Evolutionary conservation across 2,329 filamentous ascomycete genomes (phyloP).

Genomic region (Talaromyces sp.): DNA sequence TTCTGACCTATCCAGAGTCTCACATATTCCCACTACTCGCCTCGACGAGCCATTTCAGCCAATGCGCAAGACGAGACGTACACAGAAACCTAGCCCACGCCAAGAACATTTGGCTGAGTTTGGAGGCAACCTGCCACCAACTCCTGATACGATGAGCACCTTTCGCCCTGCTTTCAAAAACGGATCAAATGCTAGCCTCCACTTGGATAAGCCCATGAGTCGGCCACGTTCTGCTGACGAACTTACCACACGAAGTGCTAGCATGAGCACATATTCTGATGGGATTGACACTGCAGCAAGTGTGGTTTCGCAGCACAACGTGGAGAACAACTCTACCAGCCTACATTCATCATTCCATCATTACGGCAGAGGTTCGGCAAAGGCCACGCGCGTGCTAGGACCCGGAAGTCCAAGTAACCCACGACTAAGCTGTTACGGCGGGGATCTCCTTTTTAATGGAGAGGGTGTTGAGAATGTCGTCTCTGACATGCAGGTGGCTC

Average conservation of each 20-base stretch:
- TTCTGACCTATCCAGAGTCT: slow-evolving; percentile 26
- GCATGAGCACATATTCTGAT: slow-evolving; percentile 31
- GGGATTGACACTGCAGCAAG: slow-evolving; percentile 36
- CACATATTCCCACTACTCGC: slow-evolving; percentile 23
- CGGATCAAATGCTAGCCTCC: slow-evolving; percentile 38
- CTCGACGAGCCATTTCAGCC: slow-evolving; percentile 26
- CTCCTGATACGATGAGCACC: slow-evolving; percentile 47
- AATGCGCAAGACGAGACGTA: slow-evolving; percentile 24
- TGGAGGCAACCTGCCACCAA: slow-evolving; percentile 39
- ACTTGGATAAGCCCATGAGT: slow-evolving; percentile 27
- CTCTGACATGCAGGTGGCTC: slow-evolving; percentile 27
- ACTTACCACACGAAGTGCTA: slow-evolving; percentile 33
- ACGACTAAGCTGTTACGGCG: slow-evolving; percentile 25
- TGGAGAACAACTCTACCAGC: slow-evolving; percentile 28
- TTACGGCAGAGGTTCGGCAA: slow-evolving; percentile 30
- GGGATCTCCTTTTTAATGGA: slow-evolving; percentile 26
- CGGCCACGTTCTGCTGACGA: slow-evolving; percentile 39
- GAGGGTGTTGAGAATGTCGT: slow-evolving; percentile 26
- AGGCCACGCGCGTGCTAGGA: slow-evolving; percentile 28
- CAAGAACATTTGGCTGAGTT: slow-evolving; percentile 34
- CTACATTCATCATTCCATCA: slow-evolving; percentile 31
- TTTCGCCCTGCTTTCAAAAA: slow-evolving; percentile 33
- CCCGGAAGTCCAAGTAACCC: slow-evolving; percentile 29
- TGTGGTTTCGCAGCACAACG: slow-evolving; percentile 31
- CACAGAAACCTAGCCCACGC: slow-evolving; percentile 26